Percentiles rank a stretch among this genome's conserved stretches.
phyloP scores from a whole-genome alignment of 768 basidiomycete species.

The Hebeloma cylindrosporum region DNA sequence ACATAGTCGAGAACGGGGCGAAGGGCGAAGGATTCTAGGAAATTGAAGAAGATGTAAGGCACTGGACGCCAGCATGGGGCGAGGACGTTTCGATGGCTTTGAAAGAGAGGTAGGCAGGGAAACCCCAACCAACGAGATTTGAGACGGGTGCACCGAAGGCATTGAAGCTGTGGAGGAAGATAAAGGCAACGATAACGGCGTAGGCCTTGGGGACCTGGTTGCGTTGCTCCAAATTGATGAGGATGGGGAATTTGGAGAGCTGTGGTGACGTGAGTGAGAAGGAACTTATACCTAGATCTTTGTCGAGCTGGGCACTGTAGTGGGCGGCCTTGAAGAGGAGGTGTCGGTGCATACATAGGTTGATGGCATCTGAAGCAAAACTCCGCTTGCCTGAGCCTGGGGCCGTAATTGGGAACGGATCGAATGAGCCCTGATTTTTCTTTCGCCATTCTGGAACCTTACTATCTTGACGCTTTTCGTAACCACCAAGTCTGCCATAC shows the following conservation, averaged over 20 bases:
- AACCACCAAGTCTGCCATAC: too few relatives aligned
- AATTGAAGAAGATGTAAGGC: constrained; percentile 94
- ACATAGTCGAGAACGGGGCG: constrained; percentile 85
- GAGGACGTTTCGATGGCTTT: constrained; percentile 85
- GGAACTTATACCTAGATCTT: constrained; percentile 66
- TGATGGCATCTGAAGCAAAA: too few relatives aligned
- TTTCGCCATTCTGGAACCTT: too few relatives aligned
- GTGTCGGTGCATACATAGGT: too few relatives aligned
- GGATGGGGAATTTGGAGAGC: constrained; percentile 83
- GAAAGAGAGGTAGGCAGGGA: constrained; percentile 94
- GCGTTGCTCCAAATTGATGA: constrained; percentile 81
- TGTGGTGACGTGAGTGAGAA: constrained; percentile 34
- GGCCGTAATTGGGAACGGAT: too few relatives aligned
- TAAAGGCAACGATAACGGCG: constrained; percentile 70
- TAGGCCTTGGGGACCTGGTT: constrained; percentile 93
- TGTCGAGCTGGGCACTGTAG: constrained; percentile 88
- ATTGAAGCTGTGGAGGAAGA: constrained; percentile 82
- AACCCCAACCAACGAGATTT: constrained; percentile 89
- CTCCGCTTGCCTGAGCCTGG: too few relatives aligned
- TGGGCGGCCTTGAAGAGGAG: constrained; percentile 74
- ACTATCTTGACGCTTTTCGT: too few relatives aligned
- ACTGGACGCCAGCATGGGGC: constrained; percentile 83
- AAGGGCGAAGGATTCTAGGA: constrained; percentile 82
- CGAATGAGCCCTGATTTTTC: too few relatives aligned
- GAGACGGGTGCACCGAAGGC: constrained; percentile 88